Evolutionary conservation across 2,329 filamentous ascomycete species (phyloP).

Genomic region (Fonsecaea monophora): DNA sequence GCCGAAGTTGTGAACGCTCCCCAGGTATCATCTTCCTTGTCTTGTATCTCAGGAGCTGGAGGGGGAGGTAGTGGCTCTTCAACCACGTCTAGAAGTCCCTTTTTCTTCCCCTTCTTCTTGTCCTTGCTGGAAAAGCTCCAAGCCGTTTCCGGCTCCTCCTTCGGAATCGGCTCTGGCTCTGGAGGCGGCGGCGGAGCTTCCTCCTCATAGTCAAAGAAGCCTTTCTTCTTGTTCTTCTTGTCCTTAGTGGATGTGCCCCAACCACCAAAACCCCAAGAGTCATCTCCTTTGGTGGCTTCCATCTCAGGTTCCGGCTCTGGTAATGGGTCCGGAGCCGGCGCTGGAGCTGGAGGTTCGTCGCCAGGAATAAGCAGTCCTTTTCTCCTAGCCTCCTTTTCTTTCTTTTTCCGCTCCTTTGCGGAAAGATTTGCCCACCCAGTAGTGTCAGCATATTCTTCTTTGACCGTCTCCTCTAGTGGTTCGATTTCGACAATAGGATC

Average conservation of each 20-base stretch:
- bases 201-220: conserved; percentile 22
- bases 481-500: conserved; percentile 43
- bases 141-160: conserved; percentile 41
- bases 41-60: conserved; percentile 40
- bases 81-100: conserved; percentile 40
- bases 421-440: conserved; percentile 45
- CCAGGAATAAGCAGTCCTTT: conserved; percentile 29
- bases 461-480: conserved; percentile 38
- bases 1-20: neutral
- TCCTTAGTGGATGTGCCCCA: conserved; percentile 46
- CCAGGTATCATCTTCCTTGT: conserved; percentile 8
- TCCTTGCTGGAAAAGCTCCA: conserved; percentile 41
- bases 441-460: conserved; percentile 31
- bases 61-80: conserved; percentile 31
- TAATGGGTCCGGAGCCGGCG: conserved; percentile 5
- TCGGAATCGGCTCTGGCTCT: conserved; percentile 42
- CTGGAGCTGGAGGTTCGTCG: conserved; percentile 40
- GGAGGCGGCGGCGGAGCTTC: conserved; percentile 8
- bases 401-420: conserved; percentile 44
- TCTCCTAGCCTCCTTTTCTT: conserved; percentile 57
- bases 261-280: conserved; percentile 43
- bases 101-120: conserved; percentile 37
- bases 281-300: conserved; percentile 42
- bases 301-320: conserved; percentile 40
- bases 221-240: conserved; percentile 50